These are phyloP conservation scores for Fusarium sp. DNA, from an alignment of 2,329 filamentous ascomycete genomes.

Conservation along the genomic window DNA sequence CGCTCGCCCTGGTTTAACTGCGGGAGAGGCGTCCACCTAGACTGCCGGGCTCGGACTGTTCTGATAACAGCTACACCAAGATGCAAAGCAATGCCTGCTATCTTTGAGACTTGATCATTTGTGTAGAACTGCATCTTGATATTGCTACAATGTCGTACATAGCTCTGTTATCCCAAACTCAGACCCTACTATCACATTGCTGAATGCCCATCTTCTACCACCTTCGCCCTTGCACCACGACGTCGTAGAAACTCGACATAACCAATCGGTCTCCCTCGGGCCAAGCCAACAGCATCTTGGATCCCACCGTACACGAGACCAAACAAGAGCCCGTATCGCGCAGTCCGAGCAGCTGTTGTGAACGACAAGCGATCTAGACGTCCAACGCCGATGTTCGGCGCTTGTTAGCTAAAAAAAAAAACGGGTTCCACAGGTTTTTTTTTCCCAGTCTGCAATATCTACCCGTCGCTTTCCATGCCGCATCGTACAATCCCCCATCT, in stretches of 20 bases:
- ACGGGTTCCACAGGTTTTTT: constrained; percentile 16
- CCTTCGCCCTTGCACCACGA: constrained; percentile 44
- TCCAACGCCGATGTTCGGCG: constrained; percentile 46
- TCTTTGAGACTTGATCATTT: neutral
- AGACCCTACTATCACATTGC: constrained; percentile 10
- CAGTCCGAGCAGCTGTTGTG: constrained; percentile 79
- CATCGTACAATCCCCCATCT: constrained; percentile 34
- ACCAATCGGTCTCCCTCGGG: constrained; percentile 76
- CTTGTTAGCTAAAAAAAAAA: constrained; percentile 37
- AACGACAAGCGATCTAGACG: constrained; percentile 79
- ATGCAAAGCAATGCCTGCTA: neutral
- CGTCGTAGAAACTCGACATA: constrained; percentile 77
- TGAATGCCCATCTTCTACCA: constrained; percentile 26
- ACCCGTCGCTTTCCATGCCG: constrained; percentile 43
- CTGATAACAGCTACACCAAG: constrained; percentile 25
- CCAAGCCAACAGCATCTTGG: constrained; percentile 78
- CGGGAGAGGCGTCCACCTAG: constrained; percentile 40
- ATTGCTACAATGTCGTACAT: constrained; percentile 18
- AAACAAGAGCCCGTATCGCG: constrained; percentile 80
- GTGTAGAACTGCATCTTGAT: neutral
- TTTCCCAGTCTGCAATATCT: constrained; percentile 38
- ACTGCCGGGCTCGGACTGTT: constrained; percentile 25
- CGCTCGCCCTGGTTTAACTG: constrained; percentile 21
- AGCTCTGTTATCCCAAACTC: neutral
- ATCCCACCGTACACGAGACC: constrained; percentile 82